A percentile compares a stretch with the other conserved stretches of the same genome.
phyloP scores from a whole-genome alignment of 1,139 yeast genomes.

The Yamadazyma diddensiae region DNA sequence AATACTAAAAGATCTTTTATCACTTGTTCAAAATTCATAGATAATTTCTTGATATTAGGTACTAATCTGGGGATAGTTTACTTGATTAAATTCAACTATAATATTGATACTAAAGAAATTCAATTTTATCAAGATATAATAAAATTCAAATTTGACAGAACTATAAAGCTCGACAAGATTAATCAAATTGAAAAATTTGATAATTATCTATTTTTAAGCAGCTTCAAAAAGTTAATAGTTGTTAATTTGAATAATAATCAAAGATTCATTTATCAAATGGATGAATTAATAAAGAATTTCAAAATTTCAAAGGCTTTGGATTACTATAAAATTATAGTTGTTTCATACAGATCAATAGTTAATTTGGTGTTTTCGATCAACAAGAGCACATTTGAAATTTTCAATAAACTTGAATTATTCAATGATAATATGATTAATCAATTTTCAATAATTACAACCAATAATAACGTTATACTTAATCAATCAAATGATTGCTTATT shows the following conservation, averaged over 20 bases:
- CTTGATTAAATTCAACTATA: conserved; percentile 8
- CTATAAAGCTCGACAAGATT: conserved; percentile 14
- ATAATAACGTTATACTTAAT: conserved; percentile 13
- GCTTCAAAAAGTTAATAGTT: conserved; percentile 14
- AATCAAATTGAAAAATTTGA: conserved; percentile 12
- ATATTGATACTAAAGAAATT: conserved; percentile 5
- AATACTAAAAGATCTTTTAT: conserved; percentile 13
- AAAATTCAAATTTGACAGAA: conserved; percentile 15
- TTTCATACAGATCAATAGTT: conserved; percentile 11
- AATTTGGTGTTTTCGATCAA: conserved; percentile 7
- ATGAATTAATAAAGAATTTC: conserved; percentile 14
- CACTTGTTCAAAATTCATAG: conserved; percentile 14
- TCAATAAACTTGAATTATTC: conserved; percentile 10
- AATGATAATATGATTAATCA: conserved; percentile 15
- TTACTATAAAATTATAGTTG: conserved; percentile 10
- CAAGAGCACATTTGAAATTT: conserved; percentile 7
- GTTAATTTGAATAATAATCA: conserved; percentile 11
- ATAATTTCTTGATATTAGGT: conserved; percentile 14
- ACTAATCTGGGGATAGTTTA: conserved; percentile 16
- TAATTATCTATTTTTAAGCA: conserved; percentile 13
- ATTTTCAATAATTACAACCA: conserved; percentile 12
- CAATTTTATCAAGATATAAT: conserved; percentile 13
- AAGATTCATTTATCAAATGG: conserved; percentile 9
- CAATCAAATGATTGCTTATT: conserved; percentile 13
- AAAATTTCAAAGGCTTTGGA: conserved; percentile 9